Percentiles rank a stretch among this genome's conserved stretches.
phyloP scores from a whole-genome alignment of 2,329 filamentous ascomycete genomes.

The Phoma sp. region DNA sequence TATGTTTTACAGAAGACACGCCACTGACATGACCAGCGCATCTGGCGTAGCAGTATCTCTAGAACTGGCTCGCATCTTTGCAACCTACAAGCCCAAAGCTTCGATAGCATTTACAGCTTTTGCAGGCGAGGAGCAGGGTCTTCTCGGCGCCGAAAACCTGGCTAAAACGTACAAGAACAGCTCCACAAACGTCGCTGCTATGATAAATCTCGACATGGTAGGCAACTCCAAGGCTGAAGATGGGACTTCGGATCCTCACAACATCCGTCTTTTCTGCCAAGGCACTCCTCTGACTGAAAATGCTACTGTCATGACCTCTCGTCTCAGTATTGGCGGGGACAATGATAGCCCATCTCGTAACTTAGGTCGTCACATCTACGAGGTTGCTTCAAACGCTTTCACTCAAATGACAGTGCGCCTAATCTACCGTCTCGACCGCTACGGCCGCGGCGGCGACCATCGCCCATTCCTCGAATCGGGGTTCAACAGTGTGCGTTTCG shows the following conservation, averaged over 20 bases:
- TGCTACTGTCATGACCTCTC: conserved; percentile 38
- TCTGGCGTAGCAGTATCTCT: conserved; percentile 50
- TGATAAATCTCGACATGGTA: conserved; percentile 63
- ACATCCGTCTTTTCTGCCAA: conserved; percentile 60
- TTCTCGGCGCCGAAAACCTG: conserved; percentile 57
- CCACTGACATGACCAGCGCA: conserved; percentile 11
- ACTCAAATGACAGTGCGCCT: conserved; percentile 61
- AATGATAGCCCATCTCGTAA: conserved; percentile 61
- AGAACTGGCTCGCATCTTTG: conserved; percentile 60
- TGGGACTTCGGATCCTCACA: conserved; percentile 53
- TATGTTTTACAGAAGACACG: no score
- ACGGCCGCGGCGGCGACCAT: conserved; percentile 63
- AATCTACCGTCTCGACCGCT: conserved; percentile 62
- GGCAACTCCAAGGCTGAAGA: conserved; percentile 53
- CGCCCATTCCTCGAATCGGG: conserved; percentile 59
- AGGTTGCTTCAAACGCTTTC: conserved; percentile 56
- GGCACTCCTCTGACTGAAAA: conserved; percentile 54
- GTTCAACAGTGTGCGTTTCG: conserved; percentile 60
- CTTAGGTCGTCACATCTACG: conserved; percentile 60
- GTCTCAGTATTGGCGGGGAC: conserved; percentile 50
- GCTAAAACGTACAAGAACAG: conserved; percentile 58
- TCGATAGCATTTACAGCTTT: conserved; percentile 62
- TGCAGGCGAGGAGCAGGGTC: conserved; percentile 62
- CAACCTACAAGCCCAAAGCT: conserved; percentile 53
- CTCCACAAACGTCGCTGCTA: conserved; percentile 59